Evolutionary conservation across 106 monocot species (phyloP).

Genomic region (Iris macrosiphon): DNA sequence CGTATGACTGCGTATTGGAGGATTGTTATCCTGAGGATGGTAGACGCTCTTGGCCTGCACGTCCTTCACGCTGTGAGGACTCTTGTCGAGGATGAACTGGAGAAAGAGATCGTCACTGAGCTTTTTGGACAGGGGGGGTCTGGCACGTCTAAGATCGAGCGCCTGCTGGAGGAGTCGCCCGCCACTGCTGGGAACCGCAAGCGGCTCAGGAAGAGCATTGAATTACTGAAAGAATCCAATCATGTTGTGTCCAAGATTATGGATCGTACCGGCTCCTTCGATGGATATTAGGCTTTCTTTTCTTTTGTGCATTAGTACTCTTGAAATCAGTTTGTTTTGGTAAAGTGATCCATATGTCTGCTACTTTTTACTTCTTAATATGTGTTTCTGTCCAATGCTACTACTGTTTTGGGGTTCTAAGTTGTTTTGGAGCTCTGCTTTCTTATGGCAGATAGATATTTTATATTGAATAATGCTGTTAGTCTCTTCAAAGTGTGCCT

Average conservation of each 20-base stretch:
- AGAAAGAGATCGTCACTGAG: conserved; percentile 22
- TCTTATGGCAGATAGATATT: too few relatives aligned
- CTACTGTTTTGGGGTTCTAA: too few relatives aligned
- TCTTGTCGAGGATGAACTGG: conserved; percentile 39
- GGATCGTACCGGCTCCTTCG: conserved; percentile 23
- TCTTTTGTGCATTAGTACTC: too few relatives aligned
- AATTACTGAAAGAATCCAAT: conserved; percentile 46
- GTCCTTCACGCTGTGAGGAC: conserved; percentile 15
- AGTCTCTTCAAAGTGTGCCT: too few relatives aligned
- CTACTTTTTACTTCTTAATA: too few relatives aligned
- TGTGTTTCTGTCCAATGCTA: too few relatives aligned
- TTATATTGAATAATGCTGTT: too few relatives aligned
- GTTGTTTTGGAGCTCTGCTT: too few relatives aligned
- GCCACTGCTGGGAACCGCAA: conserved; percentile 34
- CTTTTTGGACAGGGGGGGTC: conserved; percentile 14
- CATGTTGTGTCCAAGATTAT: conserved; percentile 35
- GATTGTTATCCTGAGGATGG: conserved; percentile 23
- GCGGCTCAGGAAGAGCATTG: conserved; percentile 35
- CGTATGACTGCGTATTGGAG: conserved; percentile 34
- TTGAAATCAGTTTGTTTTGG: too few relatives aligned
- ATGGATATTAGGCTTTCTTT: too few relatives aligned
- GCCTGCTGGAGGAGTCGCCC: conserved; percentile 45
- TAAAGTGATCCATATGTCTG: too few relatives aligned
- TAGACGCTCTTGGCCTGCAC: conserved; percentile 30
- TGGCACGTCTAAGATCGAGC: conserved; percentile 16